Evolutionary conservation across 1,284 basidiomycete genomes (phyloP).

Genomic region (Prillingera fragicola): DNA sequence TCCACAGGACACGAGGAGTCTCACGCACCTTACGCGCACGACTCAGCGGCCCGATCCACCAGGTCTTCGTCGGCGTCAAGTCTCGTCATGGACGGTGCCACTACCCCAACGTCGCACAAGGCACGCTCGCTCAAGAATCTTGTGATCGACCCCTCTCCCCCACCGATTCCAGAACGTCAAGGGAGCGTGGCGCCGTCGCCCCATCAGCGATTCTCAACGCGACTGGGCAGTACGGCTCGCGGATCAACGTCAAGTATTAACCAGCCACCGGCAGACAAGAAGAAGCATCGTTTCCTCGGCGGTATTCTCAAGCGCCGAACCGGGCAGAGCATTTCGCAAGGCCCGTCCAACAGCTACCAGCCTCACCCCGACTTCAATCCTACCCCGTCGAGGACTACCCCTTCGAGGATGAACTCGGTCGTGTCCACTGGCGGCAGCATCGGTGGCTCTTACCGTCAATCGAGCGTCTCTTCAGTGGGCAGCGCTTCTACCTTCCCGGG

Average conservation of each 20-base stretch:
- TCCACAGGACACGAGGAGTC: not conserved
- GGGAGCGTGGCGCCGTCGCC: not conserved
- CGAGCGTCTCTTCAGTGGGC: not conserved
- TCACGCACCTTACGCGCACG: not conserved
- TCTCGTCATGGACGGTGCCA: not conserved
- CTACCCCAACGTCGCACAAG: not conserved
- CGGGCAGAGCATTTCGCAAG: slow-evolving; percentile 18
- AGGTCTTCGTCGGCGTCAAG: not conserved
- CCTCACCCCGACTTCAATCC: slow-evolving; percentile 17
- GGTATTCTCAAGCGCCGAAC: slow-evolving; percentile 32
- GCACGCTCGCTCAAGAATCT: slow-evolving; percentile 1
- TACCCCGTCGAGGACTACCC: not conserved
- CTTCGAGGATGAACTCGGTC: not conserved
- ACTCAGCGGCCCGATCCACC: too few species aligned
- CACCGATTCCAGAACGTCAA: not conserved
- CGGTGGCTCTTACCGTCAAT: not conserved
- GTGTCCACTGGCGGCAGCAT: not conserved
- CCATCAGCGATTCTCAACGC: slow-evolving; percentile 17
- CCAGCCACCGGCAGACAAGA: slow-evolving; percentile 26
- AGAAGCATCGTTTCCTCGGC: slow-evolving; percentile 36
- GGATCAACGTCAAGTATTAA: slow-evolving; percentile 11
- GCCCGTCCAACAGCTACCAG: slow-evolving; percentile 7
- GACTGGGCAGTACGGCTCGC: slow-evolving; percentile 24
- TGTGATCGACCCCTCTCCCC: not conserved
- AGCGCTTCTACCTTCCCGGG: slow-evolving; percentile 21